Evolutionary conservation across 2,329 filamentous ascomycete genomes (phyloP).

Genomic region (Beauveria asiatica): DNA sequence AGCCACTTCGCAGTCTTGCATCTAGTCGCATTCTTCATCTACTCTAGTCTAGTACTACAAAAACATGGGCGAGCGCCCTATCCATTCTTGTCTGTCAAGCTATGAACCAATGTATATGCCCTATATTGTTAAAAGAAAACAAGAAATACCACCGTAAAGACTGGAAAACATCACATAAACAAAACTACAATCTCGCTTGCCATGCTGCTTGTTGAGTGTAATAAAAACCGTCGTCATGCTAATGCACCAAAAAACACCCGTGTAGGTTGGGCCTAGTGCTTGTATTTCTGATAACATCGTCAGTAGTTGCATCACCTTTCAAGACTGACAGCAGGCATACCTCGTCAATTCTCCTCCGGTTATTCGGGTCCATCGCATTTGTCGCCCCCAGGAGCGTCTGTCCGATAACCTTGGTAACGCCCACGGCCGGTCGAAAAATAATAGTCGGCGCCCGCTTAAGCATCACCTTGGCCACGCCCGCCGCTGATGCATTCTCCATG

Average conservation of each 20-base stretch:
- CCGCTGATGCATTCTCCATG: conserved; percentile 75
- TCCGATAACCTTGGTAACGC: conserved; percentile 78
- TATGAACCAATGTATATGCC: neutral
- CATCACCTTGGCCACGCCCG: conserved; percentile 71
- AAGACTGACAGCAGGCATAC: conserved; percentile 43
- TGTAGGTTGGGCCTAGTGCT: conserved; percentile 1
- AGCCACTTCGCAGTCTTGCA: too few species aligned
- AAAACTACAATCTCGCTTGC: conserved; percentile 1
- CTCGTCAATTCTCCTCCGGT: conserved; percentile 75
- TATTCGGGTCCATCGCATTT: conserved; percentile 79
- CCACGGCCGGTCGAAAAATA: conserved; percentile 82
- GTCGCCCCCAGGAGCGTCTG: conserved; percentile 87
- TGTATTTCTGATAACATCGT: conserved; percentile 10
- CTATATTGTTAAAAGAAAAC: neutral
- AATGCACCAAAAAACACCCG: neutral
- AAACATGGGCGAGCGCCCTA: neutral
- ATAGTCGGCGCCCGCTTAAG: conserved; percentile 82
- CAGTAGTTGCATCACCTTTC: neutral
- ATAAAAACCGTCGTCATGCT: neutral
- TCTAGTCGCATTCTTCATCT: neutral
- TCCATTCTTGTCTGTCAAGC: neutral
- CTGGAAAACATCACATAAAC: neutral
- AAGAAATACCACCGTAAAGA: neutral
- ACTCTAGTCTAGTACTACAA: neutral
- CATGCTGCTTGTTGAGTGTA: neutral